These are phyloP conservation scores for Fraxinus pennsylvanica DNA, from an alignment of 257 asterid genomes.

Conservation along the genomic window DNA sequence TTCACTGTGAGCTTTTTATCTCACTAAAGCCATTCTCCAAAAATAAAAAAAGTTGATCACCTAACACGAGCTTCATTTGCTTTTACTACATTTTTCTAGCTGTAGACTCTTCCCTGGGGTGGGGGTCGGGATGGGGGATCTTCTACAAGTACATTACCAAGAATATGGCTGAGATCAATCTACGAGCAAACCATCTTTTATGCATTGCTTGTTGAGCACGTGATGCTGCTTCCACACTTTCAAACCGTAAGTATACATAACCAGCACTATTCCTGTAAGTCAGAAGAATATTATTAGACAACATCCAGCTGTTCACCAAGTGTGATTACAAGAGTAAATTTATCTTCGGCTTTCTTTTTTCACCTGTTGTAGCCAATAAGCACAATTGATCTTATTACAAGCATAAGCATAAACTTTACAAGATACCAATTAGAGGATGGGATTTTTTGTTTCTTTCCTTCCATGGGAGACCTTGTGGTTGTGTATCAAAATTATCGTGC, in stretches of 20 bases:
- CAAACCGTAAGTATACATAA: conserved; percentile 85
- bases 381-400: neutral
- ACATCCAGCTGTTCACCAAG: neutral
- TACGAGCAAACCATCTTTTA: conserved; percentile 97
- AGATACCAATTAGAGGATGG: neutral
- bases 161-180: conserved; percentile 90
- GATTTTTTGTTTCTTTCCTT: neutral
- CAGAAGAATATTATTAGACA: conserved; percentile 21
- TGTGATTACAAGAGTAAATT: neutral
- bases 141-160: conserved; percentile 54
- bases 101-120: neutral
- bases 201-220: conserved; percentile 99
- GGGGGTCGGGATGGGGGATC: neutral
- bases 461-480: neutral
- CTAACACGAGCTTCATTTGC: neutral
- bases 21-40: neutral
- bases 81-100: neutral
- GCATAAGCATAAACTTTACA: neutral
- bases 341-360: neutral
- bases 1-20: neutral
- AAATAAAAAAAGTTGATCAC: neutral
- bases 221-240: conserved; percentile 72
- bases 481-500: neutral
- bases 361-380: neutral
- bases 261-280: conserved; percentile 83